Base-by-base conservation (phyloP, 371 early-diverging fungal species). In the Capillidium rhysosporum region DNA sequence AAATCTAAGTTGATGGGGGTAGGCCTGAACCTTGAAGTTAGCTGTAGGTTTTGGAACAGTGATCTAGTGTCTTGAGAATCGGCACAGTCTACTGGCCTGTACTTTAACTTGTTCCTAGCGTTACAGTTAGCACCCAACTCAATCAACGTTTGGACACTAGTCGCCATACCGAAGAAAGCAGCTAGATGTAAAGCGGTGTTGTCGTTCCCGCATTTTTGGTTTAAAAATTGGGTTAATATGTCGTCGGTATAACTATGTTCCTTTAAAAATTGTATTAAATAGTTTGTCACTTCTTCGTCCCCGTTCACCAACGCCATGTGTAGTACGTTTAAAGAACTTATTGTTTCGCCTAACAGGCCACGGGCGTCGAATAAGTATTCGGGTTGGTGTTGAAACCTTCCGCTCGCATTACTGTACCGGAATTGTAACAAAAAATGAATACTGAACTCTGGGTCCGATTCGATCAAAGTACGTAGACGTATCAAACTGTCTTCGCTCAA, bases 101-200 rank as follows among this genome's bases (percentile, higher is more conserved):
- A 77, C 43, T 70, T 68, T 20, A 71, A 57, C 38, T 70, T 71
- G 53, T 84, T 84, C 49, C 58, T 61, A 52, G 66, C 71, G 57
- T 67, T 64, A 1, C 65, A 54, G 40, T 67, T 60, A 5, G 79
- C 80, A 0, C 80, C 82, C 1, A 78, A 57, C 39, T 75, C 74
- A 10, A 82, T 49, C 34, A 82, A 45, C 4, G 67, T 39, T 54
- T 73, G 69, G 20, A 81, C 78, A 38, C 80, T 59, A 25, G 69
- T 71, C 2, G 68, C 64, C 73, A 81, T 77, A 1, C 80, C 77
- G 47, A 76, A 55, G 54, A 79, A 82, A n/a, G 69, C 63, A 1
- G 85, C 85, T 51, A 84, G 54, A 56, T 82, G 82, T 30, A 84
- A 63, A 1, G 74, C 68, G 0, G 82, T 77, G 60, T 82, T 80